Evolutionary conservation across 768 basidiomycete genomes (phyloP).

Genomic region (Tylopilus cervinicoccineus): DNA sequence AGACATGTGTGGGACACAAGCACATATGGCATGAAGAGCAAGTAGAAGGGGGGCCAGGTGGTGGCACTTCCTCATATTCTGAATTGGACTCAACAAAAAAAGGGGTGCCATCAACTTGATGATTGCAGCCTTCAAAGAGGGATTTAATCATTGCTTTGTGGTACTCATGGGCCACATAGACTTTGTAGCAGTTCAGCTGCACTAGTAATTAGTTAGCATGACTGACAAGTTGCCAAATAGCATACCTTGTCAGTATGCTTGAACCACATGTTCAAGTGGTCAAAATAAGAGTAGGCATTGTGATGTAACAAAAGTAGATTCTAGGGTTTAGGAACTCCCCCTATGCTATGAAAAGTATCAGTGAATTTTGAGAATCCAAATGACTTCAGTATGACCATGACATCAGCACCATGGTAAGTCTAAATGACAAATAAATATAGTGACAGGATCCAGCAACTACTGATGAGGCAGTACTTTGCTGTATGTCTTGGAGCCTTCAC

Average conservation of each 20-base stretch:
- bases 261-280: background rate
- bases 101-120: no score
- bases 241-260: background rate
- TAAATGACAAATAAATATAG: background rate
- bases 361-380: background rate
- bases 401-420: background rate
- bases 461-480: background rate
- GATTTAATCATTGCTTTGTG: no score
- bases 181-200: background rate
- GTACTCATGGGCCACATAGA: background rate
- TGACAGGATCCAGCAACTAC: no score
- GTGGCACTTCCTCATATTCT: no score
- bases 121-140: no score
- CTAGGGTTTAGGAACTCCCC: background rate
- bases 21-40: background rate
- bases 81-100: no score
- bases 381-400: background rate
- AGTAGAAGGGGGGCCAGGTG: background rate
- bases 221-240: background rate
- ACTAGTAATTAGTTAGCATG: background rate
- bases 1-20: background rate
- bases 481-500: background rate
- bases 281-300: accelerated
- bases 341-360: background rate
- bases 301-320: background rate